Conservation (phyloP, 2,329 filamentous ascomycete genomes). For the Chrysosporium queenslandicum region DNA sequence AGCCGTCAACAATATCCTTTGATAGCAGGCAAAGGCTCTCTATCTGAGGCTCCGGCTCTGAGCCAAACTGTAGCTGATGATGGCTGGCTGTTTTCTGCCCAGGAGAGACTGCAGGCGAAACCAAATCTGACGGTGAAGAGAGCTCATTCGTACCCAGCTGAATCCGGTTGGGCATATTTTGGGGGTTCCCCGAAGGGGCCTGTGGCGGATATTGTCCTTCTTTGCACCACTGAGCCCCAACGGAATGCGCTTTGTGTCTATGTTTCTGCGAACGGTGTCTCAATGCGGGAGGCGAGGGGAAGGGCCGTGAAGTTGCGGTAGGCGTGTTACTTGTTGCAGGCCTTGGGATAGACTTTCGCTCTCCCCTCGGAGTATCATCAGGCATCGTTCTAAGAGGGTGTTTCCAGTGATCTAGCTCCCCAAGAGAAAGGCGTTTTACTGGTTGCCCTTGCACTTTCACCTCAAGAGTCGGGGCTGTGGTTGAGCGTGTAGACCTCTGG, state of each 20-base stretch:
- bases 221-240: conserved; percentile 9
- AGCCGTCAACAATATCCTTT: conserved; percentile 30
- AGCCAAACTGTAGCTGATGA: neutral
- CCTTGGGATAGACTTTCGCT: conserved; percentile 26
- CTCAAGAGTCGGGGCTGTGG: conserved; percentile 28
- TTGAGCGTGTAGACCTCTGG: conserved; percentile 21
- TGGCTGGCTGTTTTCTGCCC: neutral
- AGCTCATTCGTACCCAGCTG: neutral
- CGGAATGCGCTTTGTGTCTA: neutral
- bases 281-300: conserved; percentile 33
- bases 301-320: conserved; percentile 21
- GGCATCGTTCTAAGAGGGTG: conserved; percentile 25
- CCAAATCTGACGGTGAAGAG: neutral
- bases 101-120: neutral
- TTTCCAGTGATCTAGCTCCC: conserved; percentile 31
- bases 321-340: conserved; percentile 26
- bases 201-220: conserved; percentile 27
- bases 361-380: conserved; percentile 27
- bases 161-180: conserved; percentile 24
- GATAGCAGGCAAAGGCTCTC: conserved; percentile 25
- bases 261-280: conserved; percentile 35
- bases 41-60: neutral
- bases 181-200: conserved; percentile 34
- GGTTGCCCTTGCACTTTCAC: conserved; percentile 31
- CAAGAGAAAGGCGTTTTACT: conserved; percentile 33